phyloP scores from a whole-genome alignment of 768 basidiomycete species.

The Calocybe gangraenosa region DNA sequence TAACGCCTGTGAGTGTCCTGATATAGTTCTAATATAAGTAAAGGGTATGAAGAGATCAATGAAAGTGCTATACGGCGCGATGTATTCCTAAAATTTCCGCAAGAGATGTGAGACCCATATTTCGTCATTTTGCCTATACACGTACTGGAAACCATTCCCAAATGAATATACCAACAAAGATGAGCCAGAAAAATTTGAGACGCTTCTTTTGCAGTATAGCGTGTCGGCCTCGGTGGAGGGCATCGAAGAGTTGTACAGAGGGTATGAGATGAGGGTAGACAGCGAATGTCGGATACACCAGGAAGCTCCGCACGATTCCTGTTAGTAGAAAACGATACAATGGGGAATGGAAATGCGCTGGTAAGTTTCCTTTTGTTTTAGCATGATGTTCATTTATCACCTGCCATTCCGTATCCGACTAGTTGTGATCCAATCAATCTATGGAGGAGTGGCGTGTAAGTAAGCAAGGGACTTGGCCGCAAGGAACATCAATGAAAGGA shows the following conservation, averaged over 20 bases:
- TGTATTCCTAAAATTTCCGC: slow-evolving; percentile 42
- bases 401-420: slow-evolving; percentile 35
- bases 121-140: too few relatives aligned
- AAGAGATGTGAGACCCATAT: too few relatives aligned
- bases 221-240: slow-evolving; percentile 31
- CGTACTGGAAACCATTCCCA: neutral
- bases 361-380: neutral
- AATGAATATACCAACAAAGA: too few relatives aligned
- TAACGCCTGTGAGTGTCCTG: slow-evolving; percentile 53
- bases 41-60: neutral
- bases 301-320: slow-evolving; percentile 33
- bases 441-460: slow-evolving; percentile 10
- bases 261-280: too few relatives aligned
- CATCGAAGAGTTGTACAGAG: too few relatives aligned
- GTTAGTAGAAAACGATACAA: too few relatives aligned
- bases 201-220: slow-evolving; percentile 43
- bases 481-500: neutral
- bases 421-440: slow-evolving; percentile 32
- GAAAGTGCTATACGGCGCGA: slow-evolving; percentile 28
- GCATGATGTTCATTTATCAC: slow-evolving; percentile 5
- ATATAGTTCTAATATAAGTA: too few relatives aligned
- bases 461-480: too few relatives aligned
- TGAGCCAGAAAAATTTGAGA: slow-evolving; percentile 50
- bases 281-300: too few relatives aligned
- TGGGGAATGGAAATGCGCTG: too few relatives aligned